phyloP scores from a whole-genome alignment of 805 yeast genomes.

The Starmerella powellii region DNA sequence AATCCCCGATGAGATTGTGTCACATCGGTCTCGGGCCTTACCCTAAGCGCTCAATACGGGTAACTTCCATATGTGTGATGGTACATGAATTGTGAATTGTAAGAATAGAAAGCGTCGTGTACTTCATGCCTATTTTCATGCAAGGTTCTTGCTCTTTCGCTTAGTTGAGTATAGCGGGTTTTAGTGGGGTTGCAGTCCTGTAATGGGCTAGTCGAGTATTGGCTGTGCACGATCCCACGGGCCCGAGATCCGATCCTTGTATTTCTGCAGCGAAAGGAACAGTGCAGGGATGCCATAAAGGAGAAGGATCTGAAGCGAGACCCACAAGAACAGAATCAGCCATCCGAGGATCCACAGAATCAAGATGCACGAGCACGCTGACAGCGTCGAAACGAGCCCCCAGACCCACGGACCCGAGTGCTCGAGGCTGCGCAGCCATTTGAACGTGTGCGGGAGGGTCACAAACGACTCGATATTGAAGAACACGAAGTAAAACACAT shows the following conservation, averaged over 20 bases:
- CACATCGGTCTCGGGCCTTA: background rate
- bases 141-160: no score
- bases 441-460: conserved; percentile 57
- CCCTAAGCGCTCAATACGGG: no score
- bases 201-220: conserved; percentile 1
- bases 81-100: no score
- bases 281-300: conserved; percentile 54
- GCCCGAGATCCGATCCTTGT: conserved; percentile 75
- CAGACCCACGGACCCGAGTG: conserved; percentile 22
- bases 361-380: conserved; percentile 19
- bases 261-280: conserved; percentile 58
- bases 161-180: no score
- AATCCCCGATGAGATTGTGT: background rate
- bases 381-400: conserved; percentile 21
- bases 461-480: conserved; percentile 62
- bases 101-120: no score
- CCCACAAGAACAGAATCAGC: conserved; percentile 39
- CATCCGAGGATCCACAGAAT: conserved; percentile 26
- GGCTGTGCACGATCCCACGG: conserved; percentile 92
- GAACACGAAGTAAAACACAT: conserved; percentile 74
- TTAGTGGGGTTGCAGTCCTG: no score
- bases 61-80: no score
- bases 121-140: no score
- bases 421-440: conserved; percentile 39
- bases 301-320: conserved; percentile 37